Percentiles rank a stretch among this genome's conserved stretches.
phyloP scores from a whole-genome alignment of 306 rosid species.

The Prunus davidiana region DNA sequence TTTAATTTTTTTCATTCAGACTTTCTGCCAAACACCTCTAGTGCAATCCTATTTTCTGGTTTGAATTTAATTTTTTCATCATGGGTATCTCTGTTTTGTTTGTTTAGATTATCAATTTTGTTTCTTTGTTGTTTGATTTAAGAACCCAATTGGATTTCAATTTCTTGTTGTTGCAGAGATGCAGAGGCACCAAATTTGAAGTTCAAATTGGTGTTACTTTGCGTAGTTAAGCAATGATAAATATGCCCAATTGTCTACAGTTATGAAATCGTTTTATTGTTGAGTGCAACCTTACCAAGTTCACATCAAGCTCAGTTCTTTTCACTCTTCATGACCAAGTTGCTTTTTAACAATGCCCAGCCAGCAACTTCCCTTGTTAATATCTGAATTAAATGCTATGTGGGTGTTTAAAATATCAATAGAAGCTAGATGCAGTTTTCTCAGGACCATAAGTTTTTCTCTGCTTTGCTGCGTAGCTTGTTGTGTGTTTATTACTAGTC shows the following conservation, averaged over 20 bases:
- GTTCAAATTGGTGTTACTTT: not conserved
- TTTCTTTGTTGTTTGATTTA: not conserved
- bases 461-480: not conserved
- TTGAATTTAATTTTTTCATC: not conserved
- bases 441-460: not conserved
- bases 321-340: not conserved
- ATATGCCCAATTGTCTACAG: not conserved
- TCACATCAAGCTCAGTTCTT: not conserved
- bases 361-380: not conserved
- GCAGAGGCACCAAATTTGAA: not conserved
- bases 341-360: not conserved
- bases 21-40: not conserved
- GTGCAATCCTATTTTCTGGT: not conserved
- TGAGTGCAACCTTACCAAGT: not conserved
- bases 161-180: not conserved
- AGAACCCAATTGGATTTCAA: not conserved
- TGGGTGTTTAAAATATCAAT: not conserved
- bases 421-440: not conserved
- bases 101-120: not conserved
- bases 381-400: not conserved
- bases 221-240: not conserved
- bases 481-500: not conserved
- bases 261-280: not conserved
- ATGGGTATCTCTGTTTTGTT: not conserved
- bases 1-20: not conserved